These are phyloP conservation scores for Penicillium paxilli DNA, from an alignment of 495 filamentous ascomycete genomes.

Conservation along the genomic window DNA sequence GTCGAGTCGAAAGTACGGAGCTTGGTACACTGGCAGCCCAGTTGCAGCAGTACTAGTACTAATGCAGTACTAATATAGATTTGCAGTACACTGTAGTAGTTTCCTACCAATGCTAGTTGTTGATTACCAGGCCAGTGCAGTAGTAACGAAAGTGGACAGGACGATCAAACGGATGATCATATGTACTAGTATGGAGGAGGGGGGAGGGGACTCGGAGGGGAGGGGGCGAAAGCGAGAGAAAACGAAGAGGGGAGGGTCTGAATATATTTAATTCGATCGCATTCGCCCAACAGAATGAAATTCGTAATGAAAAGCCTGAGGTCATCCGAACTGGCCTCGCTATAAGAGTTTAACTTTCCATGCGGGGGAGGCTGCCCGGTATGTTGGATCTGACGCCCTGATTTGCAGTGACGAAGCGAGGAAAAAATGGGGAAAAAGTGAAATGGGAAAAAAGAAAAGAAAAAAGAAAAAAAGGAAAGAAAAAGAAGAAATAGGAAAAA, in stretches of 20 bases:
- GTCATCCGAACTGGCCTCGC: conserved; percentile 15
- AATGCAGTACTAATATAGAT: too few relatives aligned
- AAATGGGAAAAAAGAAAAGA: conserved; percentile 2
- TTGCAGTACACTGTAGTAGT: too few relatives aligned
- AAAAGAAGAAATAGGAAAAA: conserved; percentile 10
- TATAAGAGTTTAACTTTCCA: conserved; percentile 28
- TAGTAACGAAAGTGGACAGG: too few relatives aligned
- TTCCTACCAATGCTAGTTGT: too few relatives aligned
- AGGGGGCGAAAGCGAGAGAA: not conserved
- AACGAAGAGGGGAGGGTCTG: not conserved
- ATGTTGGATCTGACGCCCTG: conserved; percentile 26
- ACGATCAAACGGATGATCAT: too few relatives aligned
- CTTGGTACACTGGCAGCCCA: too few relatives aligned
- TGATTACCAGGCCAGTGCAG: too few relatives aligned
- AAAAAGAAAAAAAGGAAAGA: conserved; percentile 9
- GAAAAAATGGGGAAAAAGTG: conserved; percentile 8
- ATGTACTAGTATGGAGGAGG: too few relatives aligned
- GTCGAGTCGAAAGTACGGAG: too few relatives aligned
- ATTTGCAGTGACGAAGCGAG: conserved; percentile 32
- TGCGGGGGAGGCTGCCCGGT: conserved; percentile 39
- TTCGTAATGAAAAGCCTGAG: conserved; percentile 21
- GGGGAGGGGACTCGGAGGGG: not conserved
- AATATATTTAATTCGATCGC: not conserved
- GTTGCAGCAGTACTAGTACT: too few relatives aligned
- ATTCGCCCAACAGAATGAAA: conserved; percentile 10